Evolutionary conservation across 2,329 filamentous ascomycete genomes (phyloP).

Genomic region (Mollisiaceae sp.): DNA sequence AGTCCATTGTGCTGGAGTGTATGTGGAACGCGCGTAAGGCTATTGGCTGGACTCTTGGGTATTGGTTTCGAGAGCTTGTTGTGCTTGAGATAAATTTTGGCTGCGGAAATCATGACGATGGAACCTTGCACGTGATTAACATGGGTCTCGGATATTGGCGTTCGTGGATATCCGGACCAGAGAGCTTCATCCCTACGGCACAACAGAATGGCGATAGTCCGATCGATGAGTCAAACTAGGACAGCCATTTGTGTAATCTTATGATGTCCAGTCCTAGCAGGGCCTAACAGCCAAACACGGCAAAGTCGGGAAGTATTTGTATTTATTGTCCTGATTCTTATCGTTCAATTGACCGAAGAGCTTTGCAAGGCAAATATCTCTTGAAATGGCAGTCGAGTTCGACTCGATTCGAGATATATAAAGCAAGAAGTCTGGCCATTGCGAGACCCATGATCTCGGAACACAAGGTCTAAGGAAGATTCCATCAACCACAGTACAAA

Average conservation of each 20-base stretch:
- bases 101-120: not conserved
- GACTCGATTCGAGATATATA: not conserved
- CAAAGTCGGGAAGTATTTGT: slow-evolving; percentile 2
- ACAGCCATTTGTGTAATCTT: not conserved
- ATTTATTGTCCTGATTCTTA: not conserved
- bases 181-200: not conserved
- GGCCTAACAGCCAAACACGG: not conserved
- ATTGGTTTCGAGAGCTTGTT: slow-evolving; percentile 2
- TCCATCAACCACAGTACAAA: too few relatives aligned
- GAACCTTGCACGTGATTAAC: not conserved
- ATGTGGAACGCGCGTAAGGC: slow-evolving; percentile 41
- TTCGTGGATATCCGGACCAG: not conserved
- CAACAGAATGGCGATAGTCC: not conserved
- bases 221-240: not conserved
- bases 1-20: slow-evolving; percentile 33
- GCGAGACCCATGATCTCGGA: not conserved
- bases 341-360: not conserved
- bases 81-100: not conserved
- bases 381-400: not conserved
- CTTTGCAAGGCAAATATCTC: not conserved
- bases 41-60: not conserved
- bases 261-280: not conserved
- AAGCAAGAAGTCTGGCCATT: not conserved
- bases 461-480: not conserved
- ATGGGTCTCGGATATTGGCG: not conserved